Evolutionary conservation across 2,329 filamentous ascomycete species (phyloP).

Genomic region (Fusarium neocosmosporiellum): DNA sequence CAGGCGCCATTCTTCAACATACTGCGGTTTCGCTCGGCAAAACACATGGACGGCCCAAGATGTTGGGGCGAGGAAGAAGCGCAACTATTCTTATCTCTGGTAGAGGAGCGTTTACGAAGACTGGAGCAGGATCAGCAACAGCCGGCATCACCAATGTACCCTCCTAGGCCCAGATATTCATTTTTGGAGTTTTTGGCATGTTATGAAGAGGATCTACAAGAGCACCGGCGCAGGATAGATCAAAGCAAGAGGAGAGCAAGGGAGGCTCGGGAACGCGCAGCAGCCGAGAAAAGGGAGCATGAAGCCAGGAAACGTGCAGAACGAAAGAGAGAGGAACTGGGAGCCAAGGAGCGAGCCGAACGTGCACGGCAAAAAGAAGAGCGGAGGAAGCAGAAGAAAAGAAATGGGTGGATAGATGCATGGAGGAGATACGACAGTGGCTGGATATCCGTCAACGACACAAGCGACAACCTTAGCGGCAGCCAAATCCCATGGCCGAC

Average conservation of each 20-base stretch:
- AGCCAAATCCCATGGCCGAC: background rate
- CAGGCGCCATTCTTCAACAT: background rate
- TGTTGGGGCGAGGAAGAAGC: background rate
- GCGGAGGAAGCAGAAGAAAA: background rate
- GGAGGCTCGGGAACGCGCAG: background rate
- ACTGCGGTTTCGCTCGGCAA: background rate
- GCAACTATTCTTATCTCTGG: background rate
- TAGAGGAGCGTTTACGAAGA: background rate
- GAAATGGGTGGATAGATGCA: background rate
- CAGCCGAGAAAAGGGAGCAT: background rate
- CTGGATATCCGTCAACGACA: background rate
- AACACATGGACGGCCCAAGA: background rate
- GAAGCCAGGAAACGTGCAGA: background rate
- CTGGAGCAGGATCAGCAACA: background rate
- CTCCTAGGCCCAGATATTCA: background rate
- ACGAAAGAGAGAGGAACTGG: background rate
- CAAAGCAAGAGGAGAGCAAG: background rate
- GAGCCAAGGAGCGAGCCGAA: background rate
- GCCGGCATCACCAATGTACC: background rate
- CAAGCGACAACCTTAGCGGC: background rate
- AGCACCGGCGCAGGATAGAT: background rate
- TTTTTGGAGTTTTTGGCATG: background rate
- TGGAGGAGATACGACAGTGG: background rate
- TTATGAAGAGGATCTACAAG: background rate
- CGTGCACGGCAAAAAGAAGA: background rate